phyloP scores from a whole-genome alignment of 441 rosid genomes.

The Omphalea diandra region DNA sequence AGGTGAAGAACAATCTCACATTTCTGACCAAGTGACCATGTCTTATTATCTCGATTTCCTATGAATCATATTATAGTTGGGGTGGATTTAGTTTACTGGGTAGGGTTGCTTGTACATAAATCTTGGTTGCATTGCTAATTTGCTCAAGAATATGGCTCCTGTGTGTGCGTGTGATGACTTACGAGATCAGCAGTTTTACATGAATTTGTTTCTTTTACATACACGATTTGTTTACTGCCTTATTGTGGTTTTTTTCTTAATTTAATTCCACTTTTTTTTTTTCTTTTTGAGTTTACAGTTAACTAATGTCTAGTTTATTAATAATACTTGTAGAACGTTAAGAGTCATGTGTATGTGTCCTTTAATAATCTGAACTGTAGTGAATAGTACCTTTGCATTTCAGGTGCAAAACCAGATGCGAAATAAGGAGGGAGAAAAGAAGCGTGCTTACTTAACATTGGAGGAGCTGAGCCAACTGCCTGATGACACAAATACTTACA shows the following conservation, averaged over 20 bases:
- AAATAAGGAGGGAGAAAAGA: conserved; percentile 83
- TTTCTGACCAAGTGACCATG: too few species aligned
- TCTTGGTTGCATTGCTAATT: background rate
- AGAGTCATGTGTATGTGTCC: background rate
- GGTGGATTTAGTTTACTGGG: background rate
- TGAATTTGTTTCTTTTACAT: background rate
- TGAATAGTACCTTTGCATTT: conserved; percentile 18
- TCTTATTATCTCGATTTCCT: background rate
- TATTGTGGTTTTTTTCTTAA: background rate
- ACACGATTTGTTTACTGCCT: background rate
- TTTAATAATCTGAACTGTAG: conserved; percentile 10
- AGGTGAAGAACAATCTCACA: too few species aligned
- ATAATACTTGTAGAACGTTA: background rate
- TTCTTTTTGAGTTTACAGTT: background rate
- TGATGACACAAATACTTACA: conserved; percentile 78
- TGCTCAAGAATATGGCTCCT: background rate
- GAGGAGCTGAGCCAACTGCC: conserved; percentile 82
- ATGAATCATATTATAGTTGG: background rate
- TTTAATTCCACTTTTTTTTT: too few species aligned
- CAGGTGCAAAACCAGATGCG: conserved; percentile 89
- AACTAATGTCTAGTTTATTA: background rate
- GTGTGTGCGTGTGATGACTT: background rate
- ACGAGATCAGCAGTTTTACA: background rate
- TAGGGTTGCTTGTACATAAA: background rate
- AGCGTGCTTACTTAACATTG: conserved; percentile 83